Base-by-base conservation (phyloP, 768 basidiomycete genomes). In the Psilocybe cyanescens region DNA sequence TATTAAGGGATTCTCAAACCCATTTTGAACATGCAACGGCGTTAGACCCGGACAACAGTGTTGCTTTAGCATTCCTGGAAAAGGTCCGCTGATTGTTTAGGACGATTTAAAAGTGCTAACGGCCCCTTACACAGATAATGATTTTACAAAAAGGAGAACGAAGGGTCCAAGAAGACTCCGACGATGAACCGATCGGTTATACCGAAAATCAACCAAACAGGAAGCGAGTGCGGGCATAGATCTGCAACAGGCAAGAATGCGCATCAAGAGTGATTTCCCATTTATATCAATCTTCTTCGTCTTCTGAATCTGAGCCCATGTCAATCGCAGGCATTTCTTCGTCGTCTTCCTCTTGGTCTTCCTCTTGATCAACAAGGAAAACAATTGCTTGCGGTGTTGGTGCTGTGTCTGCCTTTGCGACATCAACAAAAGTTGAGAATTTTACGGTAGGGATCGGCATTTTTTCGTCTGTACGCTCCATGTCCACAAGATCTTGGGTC, bases 251-350 rank as follows among this genome's bases (percentile, higher is more conserved):
- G 30, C n/a, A n/a, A n/a, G 3, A 1, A 28, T 45, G 8, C 44
- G 39, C 29, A 14, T 7, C 12, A 6, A 31, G n/a, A 8, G 28
- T 19, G n/a, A 17, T n/a, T 45, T 17, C 35, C 17, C 0, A 44
- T 14, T 7, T 16, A 39, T 54, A 59, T 58, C 51, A 61, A 47
- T 71, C 66, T 61, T 69, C 78, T 35, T 83, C 83, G 33, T 76
- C 77, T 45, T 94, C 93, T 3, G 91, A 90, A 72, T 94, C 92
- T 1, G 92, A 94, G 44, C 82, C 86, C 78, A 92, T 77, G 70
- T 94, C 83, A 39, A 95, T 93, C 9, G 79, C 68, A 2, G 93
- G 93, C 79, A 95, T 87, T 49, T 86, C 84, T 62, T 88, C 88
- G 63, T 91, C 89, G n/a, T 83, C 82, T 12, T 91, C 89, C 3